A percentile compares a stretch with the other conserved stretches of the same genome.
Conservation (phyloP, 23 red algal species). For the Cyanidium caldarium region DNA sequence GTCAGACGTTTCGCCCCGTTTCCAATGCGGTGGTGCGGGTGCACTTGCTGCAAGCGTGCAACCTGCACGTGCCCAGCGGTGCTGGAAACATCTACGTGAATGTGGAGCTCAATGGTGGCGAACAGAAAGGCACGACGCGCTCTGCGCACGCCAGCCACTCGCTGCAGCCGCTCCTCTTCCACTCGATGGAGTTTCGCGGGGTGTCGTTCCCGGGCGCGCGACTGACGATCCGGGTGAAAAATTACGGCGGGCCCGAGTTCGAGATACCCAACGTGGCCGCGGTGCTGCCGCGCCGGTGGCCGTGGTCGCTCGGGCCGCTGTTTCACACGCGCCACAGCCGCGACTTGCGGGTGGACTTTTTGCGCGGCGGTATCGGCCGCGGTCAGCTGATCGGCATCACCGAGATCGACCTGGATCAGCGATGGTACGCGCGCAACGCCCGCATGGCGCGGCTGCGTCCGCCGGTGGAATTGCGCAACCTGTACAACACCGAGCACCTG, state of each 20-base stretch:
- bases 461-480: not conserved
- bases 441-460: not conserved
- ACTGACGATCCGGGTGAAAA: not conserved
- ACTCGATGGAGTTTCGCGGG: not conserved
- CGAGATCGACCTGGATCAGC: conserved; percentile 5
- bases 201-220: not conserved
- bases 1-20: no score
- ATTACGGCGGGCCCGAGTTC: not conserved
- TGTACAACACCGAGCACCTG: not conserved
- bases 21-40: not conserved
- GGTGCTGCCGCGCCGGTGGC: not conserved
- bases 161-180: not conserved
- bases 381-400: not conserved
- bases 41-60: not conserved
- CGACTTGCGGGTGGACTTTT: not conserved
- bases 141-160: not conserved
- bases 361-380: not conserved
- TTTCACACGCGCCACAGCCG: not conserved
- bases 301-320: not conserved
- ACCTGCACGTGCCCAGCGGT: not conserved
- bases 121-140: not conserved
- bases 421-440: not conserved
- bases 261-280: not conserved
- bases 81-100: conserved; percentile 5
- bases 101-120: not conserved